These are phyloP conservation scores for Colletotrichum eremochloae DNA, from an alignment of 2,329 filamentous ascomycete species.

Conservation along the genomic window DNA sequence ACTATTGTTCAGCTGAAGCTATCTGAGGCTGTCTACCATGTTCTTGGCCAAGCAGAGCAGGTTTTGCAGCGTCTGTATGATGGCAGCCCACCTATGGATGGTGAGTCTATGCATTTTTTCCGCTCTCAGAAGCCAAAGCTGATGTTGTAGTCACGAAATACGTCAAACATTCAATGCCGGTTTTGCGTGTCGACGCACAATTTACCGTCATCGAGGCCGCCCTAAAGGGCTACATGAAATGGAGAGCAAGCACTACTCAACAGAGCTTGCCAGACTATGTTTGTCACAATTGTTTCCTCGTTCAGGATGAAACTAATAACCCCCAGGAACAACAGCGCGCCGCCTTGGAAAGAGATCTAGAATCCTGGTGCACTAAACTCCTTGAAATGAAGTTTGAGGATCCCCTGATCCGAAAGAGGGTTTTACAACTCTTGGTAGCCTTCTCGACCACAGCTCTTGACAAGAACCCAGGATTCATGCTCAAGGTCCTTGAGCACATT, in stretches of 20 bases:
- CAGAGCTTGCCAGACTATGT: slow-evolving; percentile 42
- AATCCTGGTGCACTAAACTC: slow-evolving; percentile 80
- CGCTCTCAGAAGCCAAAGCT: not conserved
- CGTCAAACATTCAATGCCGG: slow-evolving; percentile 77
- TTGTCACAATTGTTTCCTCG: not conserved
- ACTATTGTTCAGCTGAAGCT: slow-evolving; percentile 85
- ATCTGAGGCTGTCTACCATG: slow-evolving; percentile 87
- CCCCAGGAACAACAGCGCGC: slow-evolving; percentile 63
- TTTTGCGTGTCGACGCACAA: slow-evolving; percentile 87
- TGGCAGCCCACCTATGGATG: slow-evolving; percentile 74
- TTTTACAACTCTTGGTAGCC: slow-evolving; percentile 85
- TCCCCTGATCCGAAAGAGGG: slow-evolving; percentile 84
- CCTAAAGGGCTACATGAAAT: slow-evolving; percentile 89
- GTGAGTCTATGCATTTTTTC: slow-evolving; percentile 56
- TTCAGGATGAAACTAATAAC: slow-evolving; percentile 15
- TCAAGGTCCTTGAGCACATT: slow-evolving; percentile 92
- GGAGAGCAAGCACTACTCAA: slow-evolving; percentile 60
- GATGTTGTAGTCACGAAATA: slow-evolving; percentile 64
- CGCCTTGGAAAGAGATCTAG: slow-evolving; percentile 73
- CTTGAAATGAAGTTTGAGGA: slow-evolving; percentile 82
- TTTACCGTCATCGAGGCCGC: slow-evolving; percentile 91
- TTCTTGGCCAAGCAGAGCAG: slow-evolving; percentile 82
- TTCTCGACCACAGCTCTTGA: slow-evolving; percentile 86
- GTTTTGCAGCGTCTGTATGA: slow-evolving; percentile 83
- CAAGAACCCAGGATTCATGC: slow-evolving; percentile 82